Evolutionary conservation across 768 basidiomycete genomes (phyloP).

Genomic region (Trametes cubensis): DNA sequence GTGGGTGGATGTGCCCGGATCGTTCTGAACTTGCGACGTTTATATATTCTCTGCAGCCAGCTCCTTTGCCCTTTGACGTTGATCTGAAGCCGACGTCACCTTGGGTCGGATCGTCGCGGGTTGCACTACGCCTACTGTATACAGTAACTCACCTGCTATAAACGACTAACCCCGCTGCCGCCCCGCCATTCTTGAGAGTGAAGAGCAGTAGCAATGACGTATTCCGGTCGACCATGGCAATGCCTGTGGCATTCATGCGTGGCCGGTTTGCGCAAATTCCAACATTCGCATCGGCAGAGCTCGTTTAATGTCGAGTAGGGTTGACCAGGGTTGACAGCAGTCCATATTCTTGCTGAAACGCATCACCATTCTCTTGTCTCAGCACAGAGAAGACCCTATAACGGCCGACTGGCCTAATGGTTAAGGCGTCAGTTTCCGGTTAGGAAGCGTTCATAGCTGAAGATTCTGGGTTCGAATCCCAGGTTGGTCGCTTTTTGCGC

Average conservation of each 20-base stretch:
- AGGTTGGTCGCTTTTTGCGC: conserved; percentile 56
- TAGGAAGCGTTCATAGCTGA: conserved; percentile 41
- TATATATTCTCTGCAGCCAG: background rate
- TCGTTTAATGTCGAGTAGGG: no score
- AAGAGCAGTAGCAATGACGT: conserved; percentile 13
- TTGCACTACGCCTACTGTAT: background rate
- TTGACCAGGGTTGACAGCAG: no score
- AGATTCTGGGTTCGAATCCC: conserved; percentile 67
- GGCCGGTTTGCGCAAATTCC: no score
- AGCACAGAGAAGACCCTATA: background rate
- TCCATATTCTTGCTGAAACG: no score
- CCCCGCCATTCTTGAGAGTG: background rate
- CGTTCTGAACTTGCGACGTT: background rate
- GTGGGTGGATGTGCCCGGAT: background rate
- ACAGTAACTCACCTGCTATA: background rate
- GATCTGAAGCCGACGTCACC: conserved; percentile 16
- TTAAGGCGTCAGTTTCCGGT: conserved; percentile 66
- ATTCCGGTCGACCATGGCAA: background rate
- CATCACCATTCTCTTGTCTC: no score
- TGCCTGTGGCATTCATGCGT: background rate
- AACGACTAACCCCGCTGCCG: background rate
- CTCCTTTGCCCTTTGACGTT: background rate
- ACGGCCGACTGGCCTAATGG: conserved; percentile 65
- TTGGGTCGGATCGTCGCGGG: conserved; percentile 2
- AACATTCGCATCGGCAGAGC: no score